A percentile compares a stretch with the other conserved stretches of the same genome.
Evolutionary conservation across 2,329 filamentous ascomycete genomes (phyloP).

Genomic region (Niveomyces coronatus): DNA sequence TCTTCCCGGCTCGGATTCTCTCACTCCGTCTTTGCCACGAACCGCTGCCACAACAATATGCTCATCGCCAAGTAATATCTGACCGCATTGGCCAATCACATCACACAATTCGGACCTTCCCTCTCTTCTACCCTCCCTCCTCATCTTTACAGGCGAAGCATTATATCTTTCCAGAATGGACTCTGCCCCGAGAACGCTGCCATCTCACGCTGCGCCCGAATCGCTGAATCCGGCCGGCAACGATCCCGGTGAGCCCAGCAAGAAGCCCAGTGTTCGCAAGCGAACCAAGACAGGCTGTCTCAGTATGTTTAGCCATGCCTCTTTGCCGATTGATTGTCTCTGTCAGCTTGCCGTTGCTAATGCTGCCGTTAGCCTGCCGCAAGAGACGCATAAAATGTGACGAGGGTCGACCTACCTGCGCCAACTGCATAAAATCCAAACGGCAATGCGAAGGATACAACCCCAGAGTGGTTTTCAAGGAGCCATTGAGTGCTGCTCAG

Average conservation of each 20-base stretch:
- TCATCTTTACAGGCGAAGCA: neutral
- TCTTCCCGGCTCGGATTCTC: neutral
- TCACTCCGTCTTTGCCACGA: neutral
- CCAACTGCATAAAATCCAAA: constrained; percentile 80
- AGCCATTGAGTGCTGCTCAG: constrained; percentile 45
- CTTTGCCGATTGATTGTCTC: neutral
- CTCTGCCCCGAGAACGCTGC: neutral
- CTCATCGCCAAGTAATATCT: constrained; percentile 5
- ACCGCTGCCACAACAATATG: constrained; percentile 3
- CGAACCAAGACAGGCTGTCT: constrained; percentile 89
- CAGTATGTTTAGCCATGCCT: constrained; percentile 51
- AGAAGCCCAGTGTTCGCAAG: constrained; percentile 45
- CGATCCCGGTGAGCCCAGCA: constrained; percentile 32
- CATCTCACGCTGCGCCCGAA: constrained; percentile 10
- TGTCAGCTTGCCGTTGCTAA: neutral
- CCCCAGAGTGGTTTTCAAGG: constrained; percentile 71
- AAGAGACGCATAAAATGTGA: constrained; percentile 96
- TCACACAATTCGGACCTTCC: neutral
- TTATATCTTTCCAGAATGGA: neutral
- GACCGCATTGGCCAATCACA: constrained; percentile 2
- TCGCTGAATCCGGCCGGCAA: constrained; percentile 24
- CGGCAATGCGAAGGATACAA: constrained; percentile 76
- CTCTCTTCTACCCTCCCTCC: neutral
- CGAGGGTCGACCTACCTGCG: constrained; percentile 73
- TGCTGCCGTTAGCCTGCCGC: constrained; percentile 58